Base-by-base conservation (phyloP, 495 filamentous ascomycete genomes). In the Glarea lozoyensis region DNA sequence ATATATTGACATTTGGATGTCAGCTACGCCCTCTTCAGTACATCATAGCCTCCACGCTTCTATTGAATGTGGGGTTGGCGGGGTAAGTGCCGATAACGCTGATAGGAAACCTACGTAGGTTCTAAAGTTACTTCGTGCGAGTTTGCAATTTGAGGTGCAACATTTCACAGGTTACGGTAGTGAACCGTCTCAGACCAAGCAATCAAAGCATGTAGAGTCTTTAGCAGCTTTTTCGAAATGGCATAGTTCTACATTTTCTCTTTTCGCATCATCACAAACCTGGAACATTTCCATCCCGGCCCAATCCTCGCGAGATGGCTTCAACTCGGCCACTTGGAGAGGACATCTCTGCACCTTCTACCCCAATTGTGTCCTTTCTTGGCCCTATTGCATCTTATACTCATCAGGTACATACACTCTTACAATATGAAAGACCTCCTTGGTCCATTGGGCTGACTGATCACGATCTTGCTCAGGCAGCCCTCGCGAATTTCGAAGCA, bases 331-430 rank as follows among this genome's bases (percentile, higher is more conserved):
- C 4, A 10, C 31, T 30, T n/a, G 7, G 19, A 16, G 15, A 40
- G 13, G 41, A 49, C 37, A 25, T 33, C 9, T 22, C 32, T 12
- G 13, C 34, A 9, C 17, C 7, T 23, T 4, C 9, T 12, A 29
- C 21, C 13, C 62, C 58, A 9, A 47, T 58, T 6, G 84, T 94
- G 18, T 81, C 84, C 25, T 97, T 83, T 57, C 62, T 97, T n/a
- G 90, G 90, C 13, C 89, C 90, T 10, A 50, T 68, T 13, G 76
- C 84, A 3, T 90, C 88, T 9, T 94, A 93, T 62, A 89, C 92
- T 9, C 89, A 97, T 61, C 89, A 96, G 77, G 89, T 93, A 72
- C 25, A 25, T 18, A 41, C 40, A 22, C 39, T 50, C 46, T 13
- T 21, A 17, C 21, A 18, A 32, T 17, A 38, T 42, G n/a, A 27